Conservation (phyloP, 495 filamentous ascomycete genomes). For the Polyplosphaeria fusca region DNA sequence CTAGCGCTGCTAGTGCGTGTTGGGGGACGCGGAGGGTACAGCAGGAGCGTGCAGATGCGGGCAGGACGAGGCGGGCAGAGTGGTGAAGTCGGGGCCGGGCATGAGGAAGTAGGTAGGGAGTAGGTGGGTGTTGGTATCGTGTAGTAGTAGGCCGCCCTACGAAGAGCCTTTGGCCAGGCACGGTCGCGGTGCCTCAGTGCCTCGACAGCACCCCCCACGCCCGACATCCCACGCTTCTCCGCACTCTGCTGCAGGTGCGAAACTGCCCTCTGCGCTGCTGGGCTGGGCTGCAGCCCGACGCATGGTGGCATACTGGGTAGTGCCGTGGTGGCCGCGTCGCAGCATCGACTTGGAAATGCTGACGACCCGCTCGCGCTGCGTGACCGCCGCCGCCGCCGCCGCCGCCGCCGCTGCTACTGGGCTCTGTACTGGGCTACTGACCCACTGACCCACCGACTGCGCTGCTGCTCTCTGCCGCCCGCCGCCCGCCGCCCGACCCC, state of each 20-base stretch:
- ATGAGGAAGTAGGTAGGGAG: neutral
- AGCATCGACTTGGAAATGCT: too few species aligned
- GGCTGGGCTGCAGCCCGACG: neutral
- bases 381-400: too few species aligned
- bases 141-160: slow-evolving; percentile 7
- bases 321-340: too few species aligned
- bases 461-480: neutral
- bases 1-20: slow-evolving; percentile 2
- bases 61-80: neutral
- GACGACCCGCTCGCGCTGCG: neutral
- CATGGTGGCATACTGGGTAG: slow-evolving; percentile 9
- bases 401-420: too few species aligned
- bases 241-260: slow-evolving; percentile 14
- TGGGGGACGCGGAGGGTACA: neutral
- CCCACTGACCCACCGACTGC: too few species aligned
- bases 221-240: slow-evolving; percentile 11
- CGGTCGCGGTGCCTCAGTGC: neutral
- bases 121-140: too few species aligned
- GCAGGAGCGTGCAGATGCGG: neutral
- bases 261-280: slow-evolving; percentile 4
- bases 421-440: too few species aligned
- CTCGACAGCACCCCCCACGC: neutral
- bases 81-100: too few species aligned
- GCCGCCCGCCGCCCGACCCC: neutral
- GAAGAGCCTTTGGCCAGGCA: neutral